Conservation (phyloP, 371 early-diverging fungal species). For the Zychaea mexicana region DNA sequence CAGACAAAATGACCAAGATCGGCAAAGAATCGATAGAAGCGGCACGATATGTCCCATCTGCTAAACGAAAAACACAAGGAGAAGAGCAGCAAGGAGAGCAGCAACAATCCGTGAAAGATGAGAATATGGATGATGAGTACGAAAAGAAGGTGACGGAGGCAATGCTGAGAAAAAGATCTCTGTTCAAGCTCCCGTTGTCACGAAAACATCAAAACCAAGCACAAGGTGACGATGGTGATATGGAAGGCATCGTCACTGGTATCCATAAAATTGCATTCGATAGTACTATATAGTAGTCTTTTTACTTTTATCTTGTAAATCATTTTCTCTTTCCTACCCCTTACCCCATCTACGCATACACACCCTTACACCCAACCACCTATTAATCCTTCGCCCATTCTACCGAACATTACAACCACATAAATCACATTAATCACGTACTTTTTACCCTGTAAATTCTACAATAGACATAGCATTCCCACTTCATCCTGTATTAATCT, state of each 20-base stretch:
- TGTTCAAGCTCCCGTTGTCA: background rate
- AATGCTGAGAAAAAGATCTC: background rate
- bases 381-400: no score
- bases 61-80: background rate
- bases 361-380: no score
- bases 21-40: conserved; percentile 14
- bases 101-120: background rate
- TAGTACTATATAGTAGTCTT: background rate
- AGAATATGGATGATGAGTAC: background rate
- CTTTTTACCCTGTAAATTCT: no score
- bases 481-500: no score
- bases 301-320: no score
- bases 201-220: background rate
- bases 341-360: no score
- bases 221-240: background rate
- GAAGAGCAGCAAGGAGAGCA: background rate
- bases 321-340: no score
- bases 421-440: no score
- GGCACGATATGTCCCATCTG: conserved; percentile 2
- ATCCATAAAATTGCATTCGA: conserved; percentile 4
- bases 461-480: no score
- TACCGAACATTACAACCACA: no score
- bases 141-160: background rate
- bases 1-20: conserved; percentile 1
- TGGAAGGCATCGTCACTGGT: conserved; percentile 3